Conservation (phyloP, 2,329 filamentous ascomycete species). For the Nannizzia gypsea region DNA sequence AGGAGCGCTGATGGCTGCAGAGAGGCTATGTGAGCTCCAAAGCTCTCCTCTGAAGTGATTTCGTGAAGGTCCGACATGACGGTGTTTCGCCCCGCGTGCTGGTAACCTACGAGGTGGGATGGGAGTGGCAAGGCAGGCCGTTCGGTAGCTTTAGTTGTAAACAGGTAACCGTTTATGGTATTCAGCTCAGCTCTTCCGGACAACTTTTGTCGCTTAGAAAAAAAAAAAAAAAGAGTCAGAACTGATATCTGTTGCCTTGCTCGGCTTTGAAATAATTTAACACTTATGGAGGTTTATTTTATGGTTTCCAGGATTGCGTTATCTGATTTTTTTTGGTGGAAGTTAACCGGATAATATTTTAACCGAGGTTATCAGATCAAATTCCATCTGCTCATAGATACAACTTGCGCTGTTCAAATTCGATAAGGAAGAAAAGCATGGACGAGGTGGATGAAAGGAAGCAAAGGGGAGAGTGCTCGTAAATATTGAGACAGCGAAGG, state of each 20-base stretch:
- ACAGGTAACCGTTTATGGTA: neutral
- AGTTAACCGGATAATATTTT: neutral
- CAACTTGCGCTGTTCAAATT: too few relatives aligned
- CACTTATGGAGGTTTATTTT: slow-evolving; percentile 4
- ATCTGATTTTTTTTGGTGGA: slow-evolving; percentile 9
- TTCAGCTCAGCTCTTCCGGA: neutral
- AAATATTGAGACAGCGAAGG: neutral
- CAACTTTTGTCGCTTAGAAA: too few relatives aligned
- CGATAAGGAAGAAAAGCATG: too few relatives aligned
- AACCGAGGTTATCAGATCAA: slow-evolving; percentile 3
- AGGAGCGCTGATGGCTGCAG: slow-evolving; percentile 60
- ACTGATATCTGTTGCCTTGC: neutral
- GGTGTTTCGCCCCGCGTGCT: slow-evolving; percentile 3
- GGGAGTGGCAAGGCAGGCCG: neutral
- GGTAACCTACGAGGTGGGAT: neutral
- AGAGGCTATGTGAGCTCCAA: slow-evolving; percentile 55
- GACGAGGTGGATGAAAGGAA: too few relatives aligned
- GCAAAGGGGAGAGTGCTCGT: neutral
- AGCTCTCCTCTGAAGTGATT: slow-evolving; percentile 61
- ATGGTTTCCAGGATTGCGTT: slow-evolving; percentile 8
- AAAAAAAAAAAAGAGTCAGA: neutral
- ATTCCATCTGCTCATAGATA: neutral
- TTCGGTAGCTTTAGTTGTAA: neutral
- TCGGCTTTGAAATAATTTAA: neutral
- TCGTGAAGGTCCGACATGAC: slow-evolving; percentile 67